Conservation (phyloP, 306 rosid genomes). For the Malus domestica region DNA sequence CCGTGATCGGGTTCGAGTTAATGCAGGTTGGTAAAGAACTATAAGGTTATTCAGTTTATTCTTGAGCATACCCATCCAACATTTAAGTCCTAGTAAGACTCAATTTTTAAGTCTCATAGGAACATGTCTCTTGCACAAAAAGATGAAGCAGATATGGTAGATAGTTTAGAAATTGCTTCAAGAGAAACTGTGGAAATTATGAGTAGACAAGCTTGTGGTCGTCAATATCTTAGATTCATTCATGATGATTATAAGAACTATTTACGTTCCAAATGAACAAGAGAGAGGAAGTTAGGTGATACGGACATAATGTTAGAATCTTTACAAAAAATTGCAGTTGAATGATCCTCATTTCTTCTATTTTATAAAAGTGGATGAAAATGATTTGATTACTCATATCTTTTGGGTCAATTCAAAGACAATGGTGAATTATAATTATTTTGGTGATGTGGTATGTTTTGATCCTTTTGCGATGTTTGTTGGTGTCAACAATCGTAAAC, state of each 20-base stretch:
- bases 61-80: background rate
- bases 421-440: background rate
- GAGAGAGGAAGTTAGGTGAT: background rate
- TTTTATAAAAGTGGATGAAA: background rate
- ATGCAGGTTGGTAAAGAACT: background rate
- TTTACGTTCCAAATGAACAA: background rate
- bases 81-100: background rate
- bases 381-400: background rate
- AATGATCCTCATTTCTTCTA: background rate
- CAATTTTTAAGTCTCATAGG: background rate
- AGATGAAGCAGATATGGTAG: background rate
- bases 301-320: background rate
- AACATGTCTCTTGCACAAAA: background rate
- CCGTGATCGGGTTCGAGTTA: too few species aligned
- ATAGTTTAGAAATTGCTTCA: background rate
- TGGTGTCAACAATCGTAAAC: background rate
- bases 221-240: background rate
- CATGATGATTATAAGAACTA: background rate
- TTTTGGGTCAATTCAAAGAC: background rate
- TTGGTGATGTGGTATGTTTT: background rate
- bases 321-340: background rate
- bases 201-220: background rate
- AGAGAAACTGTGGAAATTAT: background rate
- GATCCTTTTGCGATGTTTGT: background rate
- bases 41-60: background rate